These are phyloP conservation scores for Dothideomycetes sp. DNA, from an alignment of 2,329 filamentous ascomycete species.

Conservation along the genomic window DNA sequence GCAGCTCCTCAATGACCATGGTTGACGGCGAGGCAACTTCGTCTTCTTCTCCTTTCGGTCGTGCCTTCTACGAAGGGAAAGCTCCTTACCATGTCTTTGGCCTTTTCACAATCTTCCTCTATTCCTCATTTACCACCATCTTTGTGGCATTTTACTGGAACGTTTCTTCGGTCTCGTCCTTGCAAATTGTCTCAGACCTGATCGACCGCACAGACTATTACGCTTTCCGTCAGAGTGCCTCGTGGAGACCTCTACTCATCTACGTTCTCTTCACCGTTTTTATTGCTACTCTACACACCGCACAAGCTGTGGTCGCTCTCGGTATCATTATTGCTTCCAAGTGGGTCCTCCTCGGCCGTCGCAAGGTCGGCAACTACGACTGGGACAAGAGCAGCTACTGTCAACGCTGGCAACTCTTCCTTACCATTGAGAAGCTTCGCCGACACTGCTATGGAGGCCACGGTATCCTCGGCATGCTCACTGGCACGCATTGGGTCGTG, in stretches of 20 bases:
- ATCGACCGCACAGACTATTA: slow-evolving; percentile 16
- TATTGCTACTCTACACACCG: slow-evolving; percentile 36
- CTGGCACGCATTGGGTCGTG: slow-evolving; percentile 44
- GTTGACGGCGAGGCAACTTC: background rate
- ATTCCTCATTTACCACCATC: slow-evolving; percentile 40
- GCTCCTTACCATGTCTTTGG: slow-evolving; percentile 44
- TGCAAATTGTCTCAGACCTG: slow-evolving; percentile 36
- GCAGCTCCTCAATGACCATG: slow-evolving; percentile 11
- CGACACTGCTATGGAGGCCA: slow-evolving; percentile 42
- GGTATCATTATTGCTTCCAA: slow-evolving; percentile 39
- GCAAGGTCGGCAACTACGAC: slow-evolving; percentile 45
- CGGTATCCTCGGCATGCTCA: slow-evolving; percentile 45
- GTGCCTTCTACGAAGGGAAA: slow-evolving; percentile 45
- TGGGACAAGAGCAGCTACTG: slow-evolving; percentile 51
- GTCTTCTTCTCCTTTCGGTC: slow-evolving; percentile 46
- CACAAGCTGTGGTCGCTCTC: slow-evolving; percentile 38
- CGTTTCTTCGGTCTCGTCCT: slow-evolving; percentile 37
- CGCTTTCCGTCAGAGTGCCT: slow-evolving; percentile 12
- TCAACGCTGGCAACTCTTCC: slow-evolving; percentile 49
- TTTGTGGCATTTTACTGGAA: slow-evolving; percentile 45
- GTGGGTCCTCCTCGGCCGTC: slow-evolving; percentile 44
- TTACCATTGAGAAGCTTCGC: slow-evolving; percentile 44
- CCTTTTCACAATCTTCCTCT: slow-evolving; percentile 41
- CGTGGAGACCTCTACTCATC: slow-evolving; percentile 29
- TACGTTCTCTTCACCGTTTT: slow-evolving; percentile 34